Percentiles rank a stretch among this genome's conserved stretches.
These are phyloP conservation scores for Ophiostoma australiae DNA, from an alignment of 2,329 filamentous ascomycete species.

Conservation along the genomic window DNA sequence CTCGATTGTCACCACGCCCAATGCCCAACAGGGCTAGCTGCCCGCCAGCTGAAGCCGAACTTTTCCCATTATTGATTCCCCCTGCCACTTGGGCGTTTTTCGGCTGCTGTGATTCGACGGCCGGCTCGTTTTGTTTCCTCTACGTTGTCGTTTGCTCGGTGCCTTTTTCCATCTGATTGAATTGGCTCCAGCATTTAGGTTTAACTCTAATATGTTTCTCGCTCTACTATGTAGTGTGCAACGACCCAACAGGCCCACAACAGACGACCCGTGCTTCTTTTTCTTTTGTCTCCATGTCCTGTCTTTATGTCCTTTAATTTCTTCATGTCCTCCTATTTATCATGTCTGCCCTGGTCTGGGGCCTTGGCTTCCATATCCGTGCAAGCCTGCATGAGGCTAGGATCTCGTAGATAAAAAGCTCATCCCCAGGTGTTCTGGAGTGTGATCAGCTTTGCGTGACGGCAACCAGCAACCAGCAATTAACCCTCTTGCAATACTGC, in stretches of 20 bases:
- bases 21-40: not conserved
- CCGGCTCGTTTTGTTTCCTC: not conserved
- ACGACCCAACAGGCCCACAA: not conserved
- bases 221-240: not conserved
- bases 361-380: not conserved
- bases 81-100: conserved; percentile 11
- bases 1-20: not conserved
- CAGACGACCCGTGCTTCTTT: not conserved
- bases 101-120: not conserved
- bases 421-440: not conserved
- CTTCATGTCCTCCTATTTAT: not conserved
- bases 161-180: not conserved
- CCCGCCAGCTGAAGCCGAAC: conserved; percentile 6
- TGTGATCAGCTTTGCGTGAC: not conserved
- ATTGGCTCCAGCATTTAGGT: not conserved
- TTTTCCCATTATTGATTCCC: conserved; percentile 5
- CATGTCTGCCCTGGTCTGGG: not conserved
- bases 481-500: not conserved
- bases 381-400: conserved; percentile 1
- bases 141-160: not conserved
- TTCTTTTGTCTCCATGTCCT: not conserved
- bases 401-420: not conserved
- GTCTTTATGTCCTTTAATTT: not conserved
- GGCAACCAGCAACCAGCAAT: not conserved
- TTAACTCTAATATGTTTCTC: conserved; percentile 6